Evolutionary conservation across 345 rosid species (phyloP).

Genomic region (Tarenaya hassleriana): DNA sequence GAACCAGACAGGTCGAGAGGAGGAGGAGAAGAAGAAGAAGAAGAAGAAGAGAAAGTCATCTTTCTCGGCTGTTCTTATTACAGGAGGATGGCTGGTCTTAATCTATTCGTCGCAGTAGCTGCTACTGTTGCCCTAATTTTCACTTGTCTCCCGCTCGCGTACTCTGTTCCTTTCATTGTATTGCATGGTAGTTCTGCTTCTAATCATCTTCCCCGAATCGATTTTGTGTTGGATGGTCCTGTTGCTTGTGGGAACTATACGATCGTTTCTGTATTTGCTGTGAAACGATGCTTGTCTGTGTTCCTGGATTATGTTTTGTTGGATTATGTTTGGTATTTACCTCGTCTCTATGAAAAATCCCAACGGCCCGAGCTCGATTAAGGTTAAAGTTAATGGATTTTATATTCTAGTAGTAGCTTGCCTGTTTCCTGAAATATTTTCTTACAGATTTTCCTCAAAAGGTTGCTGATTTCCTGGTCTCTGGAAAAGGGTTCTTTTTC

Average conservation of each 20-base stretch:
- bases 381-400: too few relatives aligned
- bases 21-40: too few relatives aligned
- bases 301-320: too few relatives aligned
- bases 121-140: constrained; percentile 14
- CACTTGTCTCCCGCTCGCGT: constrained; percentile 27
- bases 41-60: too few relatives aligned
- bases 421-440: background rate
- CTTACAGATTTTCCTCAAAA: background rate
- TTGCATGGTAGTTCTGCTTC: constrained; percentile 48
- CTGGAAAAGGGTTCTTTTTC: background rate
- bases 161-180: constrained; percentile 65
- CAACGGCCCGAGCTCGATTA: too few relatives aligned
- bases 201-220: background rate
- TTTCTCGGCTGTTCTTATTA: background rate
- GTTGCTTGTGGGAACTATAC: background rate
- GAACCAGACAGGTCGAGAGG: too few relatives aligned
- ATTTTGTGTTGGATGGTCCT: background rate
- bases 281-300: too few relatives aligned
- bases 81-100: constrained; percentile 20
- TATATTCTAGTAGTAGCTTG: background rate
- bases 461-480: constrained; percentile 8
- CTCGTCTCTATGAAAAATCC: too few relatives aligned
- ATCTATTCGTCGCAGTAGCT: background rate
- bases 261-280: too few relatives aligned
- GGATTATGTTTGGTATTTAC: too few relatives aligned